A percentile compares a stretch with the other conserved stretches of the same genome.
Conservation (phyloP, 129 eudicot species). For the Oenanthe sinensis region DNA sequence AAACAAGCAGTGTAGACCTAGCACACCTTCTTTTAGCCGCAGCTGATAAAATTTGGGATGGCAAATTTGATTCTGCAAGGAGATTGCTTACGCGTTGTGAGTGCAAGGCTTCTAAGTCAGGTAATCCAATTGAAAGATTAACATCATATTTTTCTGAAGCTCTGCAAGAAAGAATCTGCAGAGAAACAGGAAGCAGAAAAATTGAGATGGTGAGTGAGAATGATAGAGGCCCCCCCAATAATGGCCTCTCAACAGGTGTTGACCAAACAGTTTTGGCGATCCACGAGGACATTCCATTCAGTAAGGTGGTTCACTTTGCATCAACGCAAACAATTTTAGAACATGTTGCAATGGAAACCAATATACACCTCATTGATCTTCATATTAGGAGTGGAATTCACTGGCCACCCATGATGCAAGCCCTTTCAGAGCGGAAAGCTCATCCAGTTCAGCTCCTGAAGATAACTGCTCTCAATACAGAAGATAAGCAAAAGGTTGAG, state of each 20-base stretch:
- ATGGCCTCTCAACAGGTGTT: slow-evolving; percentile 22
- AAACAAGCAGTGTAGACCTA: slow-evolving; percentile 52
- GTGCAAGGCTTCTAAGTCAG: slow-evolving; percentile 29
- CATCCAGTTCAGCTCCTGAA: slow-evolving; percentile 27
- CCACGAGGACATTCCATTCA: slow-evolving; percentile 44
- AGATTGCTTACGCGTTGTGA: slow-evolving; percentile 37
- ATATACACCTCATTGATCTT: slow-evolving; percentile 54
- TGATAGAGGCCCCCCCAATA: slow-evolving; percentile 13
- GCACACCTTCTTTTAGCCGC: slow-evolving; percentile 47
- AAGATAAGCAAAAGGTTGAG: slow-evolving; percentile 24
- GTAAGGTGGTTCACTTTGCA: slow-evolving; percentile 43
- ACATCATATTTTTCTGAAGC: slow-evolving; percentile 41
- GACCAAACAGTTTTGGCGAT: slow-evolving; percentile 34
- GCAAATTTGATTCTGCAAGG: slow-evolving; percentile 37
- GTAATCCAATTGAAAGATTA: slow-evolving; percentile 43
- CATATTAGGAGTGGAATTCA: slow-evolving; percentile 53
- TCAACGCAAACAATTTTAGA: slow-evolving; percentile 49
- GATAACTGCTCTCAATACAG: slow-evolving; percentile 35
- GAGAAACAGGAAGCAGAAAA: slow-evolving; percentile 35
- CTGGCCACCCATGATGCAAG: slow-evolving; percentile 56
- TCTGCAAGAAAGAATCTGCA: slow-evolving; percentile 27
- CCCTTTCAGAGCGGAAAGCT: slow-evolving; percentile 23
- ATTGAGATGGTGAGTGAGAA: slow-evolving; percentile 10
- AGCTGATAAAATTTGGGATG: slow-evolving; percentile 35
- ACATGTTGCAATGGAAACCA: slow-evolving; percentile 22